Conservation (phyloP, 2,329 filamentous ascomycete species). For the Ceratocystis huliohia region DNA sequence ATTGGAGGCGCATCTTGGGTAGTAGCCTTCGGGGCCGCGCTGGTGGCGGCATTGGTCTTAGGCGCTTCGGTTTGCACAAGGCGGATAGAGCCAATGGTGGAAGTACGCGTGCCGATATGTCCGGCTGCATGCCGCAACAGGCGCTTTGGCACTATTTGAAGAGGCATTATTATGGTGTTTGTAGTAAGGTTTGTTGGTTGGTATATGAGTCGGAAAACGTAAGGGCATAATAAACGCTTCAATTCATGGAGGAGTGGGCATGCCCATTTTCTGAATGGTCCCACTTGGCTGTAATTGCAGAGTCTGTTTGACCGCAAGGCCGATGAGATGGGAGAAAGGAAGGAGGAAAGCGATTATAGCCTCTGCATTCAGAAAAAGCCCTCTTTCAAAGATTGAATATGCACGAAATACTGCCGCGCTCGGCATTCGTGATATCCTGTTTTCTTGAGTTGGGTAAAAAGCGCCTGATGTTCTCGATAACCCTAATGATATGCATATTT, state of each 20-base stretch:
- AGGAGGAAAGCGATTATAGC: background rate
- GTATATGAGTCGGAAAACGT: background rate
- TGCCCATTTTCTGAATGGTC: background rate
- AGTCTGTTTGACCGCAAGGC: background rate
- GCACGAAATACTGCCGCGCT: too few relatives aligned
- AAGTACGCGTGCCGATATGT: slow-evolving; percentile 29
- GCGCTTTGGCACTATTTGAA: background rate
- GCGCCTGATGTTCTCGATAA: background rate
- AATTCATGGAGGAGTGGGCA: background rate
- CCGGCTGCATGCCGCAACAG: background rate
- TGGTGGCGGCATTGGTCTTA: slow-evolving; percentile 20
- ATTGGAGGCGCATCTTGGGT: slow-evolving; percentile 32
- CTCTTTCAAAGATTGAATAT: too few relatives aligned
- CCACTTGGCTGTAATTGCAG: background rate
- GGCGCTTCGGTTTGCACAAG: slow-evolving; percentile 34
- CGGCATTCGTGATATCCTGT: too few relatives aligned
- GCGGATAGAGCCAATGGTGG: slow-evolving; percentile 40
- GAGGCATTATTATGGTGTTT: background rate
- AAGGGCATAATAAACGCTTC: background rate
- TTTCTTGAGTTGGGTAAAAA: too few relatives aligned
- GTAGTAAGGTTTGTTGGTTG: background rate
- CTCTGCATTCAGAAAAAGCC: too few relatives aligned
- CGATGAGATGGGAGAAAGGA: background rate
- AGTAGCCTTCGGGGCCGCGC: slow-evolving; percentile 12
- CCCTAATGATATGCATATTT: background rate